Percentiles rank a stretch among this genome's conserved stretches.
These are phyloP conservation scores for Typha latifolia DNA, from an alignment of 176 grass and related monocot species.

Conservation along the genomic window DNA sequence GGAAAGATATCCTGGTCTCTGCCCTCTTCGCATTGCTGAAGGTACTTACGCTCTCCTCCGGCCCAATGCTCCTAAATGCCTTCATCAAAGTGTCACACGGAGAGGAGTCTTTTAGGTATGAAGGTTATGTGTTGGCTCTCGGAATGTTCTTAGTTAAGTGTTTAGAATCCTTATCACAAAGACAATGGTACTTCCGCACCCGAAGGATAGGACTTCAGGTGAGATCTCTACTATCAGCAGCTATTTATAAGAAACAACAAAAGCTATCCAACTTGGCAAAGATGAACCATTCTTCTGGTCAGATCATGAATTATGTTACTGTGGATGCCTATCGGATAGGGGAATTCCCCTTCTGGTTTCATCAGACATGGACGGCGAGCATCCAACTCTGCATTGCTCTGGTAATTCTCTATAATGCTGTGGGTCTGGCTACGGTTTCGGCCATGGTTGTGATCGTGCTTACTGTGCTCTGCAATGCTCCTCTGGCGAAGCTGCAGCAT, in stretches of 20 bases:
- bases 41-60: constrained; percentile 51
- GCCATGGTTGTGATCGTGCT: constrained; percentile 56
- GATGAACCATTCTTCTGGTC: constrained; percentile 65
- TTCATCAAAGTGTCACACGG: constrained; percentile 74
- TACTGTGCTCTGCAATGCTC: constrained; percentile 70
- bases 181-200: constrained; percentile 86
- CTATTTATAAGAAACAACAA: constrained; percentile 79
- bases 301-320: constrained; percentile 89
- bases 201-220: constrained; percentile 70
- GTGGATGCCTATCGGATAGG: constrained; percentile 86
- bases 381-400: constrained; percentile 74
- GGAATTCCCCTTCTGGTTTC: constrained; percentile 89
- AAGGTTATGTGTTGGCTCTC: constrained; percentile 49
- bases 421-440: constrained; percentile 54
- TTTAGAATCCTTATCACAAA: constrained; percentile 68
- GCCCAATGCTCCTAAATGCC: constrained; percentile 67
- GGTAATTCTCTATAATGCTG: constrained; percentile 63
- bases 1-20: constrained; percentile 51
- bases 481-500: constrained; percentile 76
- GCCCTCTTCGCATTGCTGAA: constrained; percentile 84
- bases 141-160: constrained; percentile 67
- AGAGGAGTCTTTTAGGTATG: constrained; percentile 48
- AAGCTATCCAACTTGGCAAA: constrained; percentile 64
- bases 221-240: constrained; percentile 62
- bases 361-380: constrained; percentile 83